These are phyloP conservation scores for Blumeria hordei DNA, from an alignment of 2,329 filamentous ascomycete species.

Conservation along the genomic window DNA sequence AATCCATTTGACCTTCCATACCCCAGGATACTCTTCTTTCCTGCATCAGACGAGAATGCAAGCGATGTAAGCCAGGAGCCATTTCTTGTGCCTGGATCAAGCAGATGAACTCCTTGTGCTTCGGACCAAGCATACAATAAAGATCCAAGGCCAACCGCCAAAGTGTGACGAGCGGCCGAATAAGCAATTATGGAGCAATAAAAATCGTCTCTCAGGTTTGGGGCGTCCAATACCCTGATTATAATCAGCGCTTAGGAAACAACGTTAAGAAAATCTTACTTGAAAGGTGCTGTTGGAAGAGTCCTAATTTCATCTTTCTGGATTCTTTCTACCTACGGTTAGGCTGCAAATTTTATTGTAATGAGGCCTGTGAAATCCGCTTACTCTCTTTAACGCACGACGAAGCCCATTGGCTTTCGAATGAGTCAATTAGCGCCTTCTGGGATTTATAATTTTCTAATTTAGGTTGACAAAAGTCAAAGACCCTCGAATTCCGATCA, in stretches of 20 bases:
- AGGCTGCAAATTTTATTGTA: neutral
- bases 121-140: conserved; percentile 83
- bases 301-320: conserved; percentile 17
- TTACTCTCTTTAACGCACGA: neutral
- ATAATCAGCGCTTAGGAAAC: neutral
- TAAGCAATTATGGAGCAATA: conserved; percentile 87
- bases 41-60: conserved; percentile 65
- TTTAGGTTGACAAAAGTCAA: conserved; percentile 24
- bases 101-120: conserved; percentile 33
- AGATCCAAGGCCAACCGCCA: conserved; percentile 64
- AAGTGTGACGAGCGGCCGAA: conserved; percentile 43
- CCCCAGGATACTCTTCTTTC: conserved; percentile 58
- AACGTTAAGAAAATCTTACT: conserved; percentile 23
- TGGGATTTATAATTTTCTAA: conserved; percentile 5
- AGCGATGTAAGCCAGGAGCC: conserved; percentile 51
- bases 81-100: conserved; percentile 24
- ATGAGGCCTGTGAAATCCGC: too few relatives aligned
- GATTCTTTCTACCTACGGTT: conserved; percentile 6
- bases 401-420: conserved; percentile 8
- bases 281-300: conserved; percentile 53
- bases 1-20: conserved; percentile 59
- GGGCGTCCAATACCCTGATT: conserved; percentile 59
- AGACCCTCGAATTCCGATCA: conserved; percentile 39
- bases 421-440: conserved; percentile 7
- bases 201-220: conserved; percentile 75